phyloP scores from a whole-genome alignment of 441 rosid species.

The Populus hybrid region DNA sequence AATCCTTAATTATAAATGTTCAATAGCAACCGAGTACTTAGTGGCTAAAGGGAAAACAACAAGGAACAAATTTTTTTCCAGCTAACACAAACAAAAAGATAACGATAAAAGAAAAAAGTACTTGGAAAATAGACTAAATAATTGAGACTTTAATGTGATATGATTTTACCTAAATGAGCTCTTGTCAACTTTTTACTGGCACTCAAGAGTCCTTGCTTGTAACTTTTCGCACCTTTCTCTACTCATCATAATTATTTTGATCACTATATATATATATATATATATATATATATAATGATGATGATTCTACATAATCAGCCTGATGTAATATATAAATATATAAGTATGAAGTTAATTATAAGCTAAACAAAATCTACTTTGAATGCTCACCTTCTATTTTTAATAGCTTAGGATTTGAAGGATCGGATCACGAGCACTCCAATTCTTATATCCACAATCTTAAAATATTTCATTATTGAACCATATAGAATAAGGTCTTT shows the following conservation, averaged over 20 bases:
- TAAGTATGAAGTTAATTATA: too few species aligned
- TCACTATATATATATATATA: neutral
- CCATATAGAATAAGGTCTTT: too few species aligned
- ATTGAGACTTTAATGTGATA: constrained; percentile 9
- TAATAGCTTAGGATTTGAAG: too few species aligned
- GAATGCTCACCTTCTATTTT: too few species aligned
- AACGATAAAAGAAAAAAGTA: constrained; percentile 30
- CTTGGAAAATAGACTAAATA: constrained; percentile 18
- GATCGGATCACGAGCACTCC: too few species aligned
- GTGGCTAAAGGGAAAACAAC: constrained; percentile 32
- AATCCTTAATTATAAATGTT: constrained; percentile 22
- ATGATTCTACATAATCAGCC: neutral
- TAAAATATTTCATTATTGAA: too few species aligned
- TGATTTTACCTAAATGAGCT: constrained; percentile 21
- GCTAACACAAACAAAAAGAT: constrained; percentile 30
- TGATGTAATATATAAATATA: neutral
- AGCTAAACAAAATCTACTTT: too few species aligned
- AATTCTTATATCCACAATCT: too few species aligned
- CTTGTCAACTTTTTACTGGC: constrained; percentile 4
- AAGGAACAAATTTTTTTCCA: constrained; percentile 35
- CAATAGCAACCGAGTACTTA: constrained; percentile 25
- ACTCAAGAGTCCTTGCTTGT: neutral
- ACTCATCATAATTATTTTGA: neutral
- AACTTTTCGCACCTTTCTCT: neutral
- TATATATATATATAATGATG: neutral